These are phyloP conservation scores for Blastobotrys niveus DNA, from an alignment of 1,139 yeast genomes.

Conservation along the genomic window DNA sequence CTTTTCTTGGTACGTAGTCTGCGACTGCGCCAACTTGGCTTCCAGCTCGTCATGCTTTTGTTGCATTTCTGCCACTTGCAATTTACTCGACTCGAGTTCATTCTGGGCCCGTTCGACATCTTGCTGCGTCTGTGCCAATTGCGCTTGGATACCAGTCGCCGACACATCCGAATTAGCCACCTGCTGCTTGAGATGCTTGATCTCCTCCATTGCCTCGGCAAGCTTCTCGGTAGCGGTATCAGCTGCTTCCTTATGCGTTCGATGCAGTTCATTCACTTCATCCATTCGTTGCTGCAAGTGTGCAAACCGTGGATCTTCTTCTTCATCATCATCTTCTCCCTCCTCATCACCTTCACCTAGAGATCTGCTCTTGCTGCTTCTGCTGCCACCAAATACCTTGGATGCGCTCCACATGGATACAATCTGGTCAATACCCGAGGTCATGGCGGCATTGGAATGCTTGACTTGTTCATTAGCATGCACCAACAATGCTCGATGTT, in stretches of 20 bases:
- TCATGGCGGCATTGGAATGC: conserved; percentile 25
- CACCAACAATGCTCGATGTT: conserved; percentile 20
- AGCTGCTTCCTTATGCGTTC: conserved; percentile 32
- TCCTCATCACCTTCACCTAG: conserved; percentile 17
- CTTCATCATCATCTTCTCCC: conserved; percentile 17
- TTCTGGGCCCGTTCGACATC: conserved; percentile 15
- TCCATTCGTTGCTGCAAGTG: conserved; percentile 23
- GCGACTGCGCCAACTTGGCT: neutral
- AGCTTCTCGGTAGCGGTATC: conserved; percentile 28
- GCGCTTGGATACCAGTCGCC: conserved; percentile 17
- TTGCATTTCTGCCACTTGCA: conserved; percentile 14
- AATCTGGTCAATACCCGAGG: conserved; percentile 26
- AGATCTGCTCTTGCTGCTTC: neutral
- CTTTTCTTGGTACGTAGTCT: conserved; percentile 8
- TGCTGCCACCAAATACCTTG: conserved; percentile 19
- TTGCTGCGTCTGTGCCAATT: conserved; percentile 21
- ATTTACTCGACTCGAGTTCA: conserved; percentile 12
- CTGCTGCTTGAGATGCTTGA: conserved; percentile 27
- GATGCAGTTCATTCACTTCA: conserved; percentile 27
- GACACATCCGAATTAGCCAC: conserved; percentile 23
- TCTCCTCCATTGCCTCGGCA: conserved; percentile 24
- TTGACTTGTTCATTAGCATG: conserved; percentile 24
- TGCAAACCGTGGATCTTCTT: conserved; percentile 21
- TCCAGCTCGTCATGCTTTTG: conserved; percentile 15
- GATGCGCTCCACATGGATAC: conserved; percentile 32